Percentiles rank a stretch among this genome's conserved stretches.
Conservation (phyloP, 129 eudicot species). For the sunflower (Helianthus annuus) region HanXRQr2.0-SUNRISE NC_035446.2:140097955-140098454, state of each 20-base stretch:
- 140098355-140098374: constrained; percentile 53
- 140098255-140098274: constrained; percentile 58
- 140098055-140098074: constrained; percentile 84
- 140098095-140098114: constrained; percentile 72
- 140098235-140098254: constrained; percentile 82
- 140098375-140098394: constrained; percentile 48
- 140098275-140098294: constrained; percentile 49
- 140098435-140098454: constrained; percentile 37
- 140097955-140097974: constrained; percentile 30
- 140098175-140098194: constrained; percentile 98
- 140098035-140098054: constrained; percentile 84
- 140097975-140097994: constrained; percentile 72
- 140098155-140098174: constrained; percentile 83
- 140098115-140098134: constrained; percentile 77
- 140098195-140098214: constrained; percentile 94
- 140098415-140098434: constrained; percentile 59
- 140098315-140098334: constrained; percentile 62
- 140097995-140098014: constrained; percentile 74
- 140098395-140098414: constrained; percentile 41
- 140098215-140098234: constrained; percentile 66
- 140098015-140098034: constrained; percentile 78
- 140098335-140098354: constrained; percentile 46
- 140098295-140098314: constrained; percentile 70
- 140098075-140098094: constrained; percentile 72
- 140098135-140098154: constrained; percentile 90